Percentiles rank a stretch among this genome's conserved stretches.
Conservation (phyloP, 805 yeast genomes). For the Candida maesae region DNA sequence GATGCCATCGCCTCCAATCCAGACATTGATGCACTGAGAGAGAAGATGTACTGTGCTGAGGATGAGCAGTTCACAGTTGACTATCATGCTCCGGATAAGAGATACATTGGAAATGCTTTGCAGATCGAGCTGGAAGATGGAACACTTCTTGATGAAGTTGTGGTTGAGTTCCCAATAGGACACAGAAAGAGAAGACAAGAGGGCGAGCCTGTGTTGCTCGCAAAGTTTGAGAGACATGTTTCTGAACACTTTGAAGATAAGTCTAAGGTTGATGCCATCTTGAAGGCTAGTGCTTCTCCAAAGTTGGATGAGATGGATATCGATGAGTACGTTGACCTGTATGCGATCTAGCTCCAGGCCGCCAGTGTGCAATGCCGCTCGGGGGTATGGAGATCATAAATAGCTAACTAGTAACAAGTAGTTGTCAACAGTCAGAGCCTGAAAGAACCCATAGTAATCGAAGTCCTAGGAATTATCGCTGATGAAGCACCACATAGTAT, state of each 20-base stretch:
- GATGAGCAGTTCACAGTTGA: conserved; percentile 46
- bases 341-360: no score
- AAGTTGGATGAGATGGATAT: conserved; percentile 40
- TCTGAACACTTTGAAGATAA: conserved; percentile 38
- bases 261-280: conserved; percentile 35
- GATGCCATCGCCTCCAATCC: conserved; percentile 49
- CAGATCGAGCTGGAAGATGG: conserved; percentile 51
- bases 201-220: conserved; percentile 50
- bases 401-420: no score
- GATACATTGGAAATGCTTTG: conserved; percentile 55
- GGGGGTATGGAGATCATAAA: no score
- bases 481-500: no score
- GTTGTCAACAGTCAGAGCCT: no score
- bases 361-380: no score
- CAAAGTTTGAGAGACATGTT: conserved; percentile 50
- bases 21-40: conserved; percentile 47
- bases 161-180: conserved; percentile 55
- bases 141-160: conserved; percentile 46
- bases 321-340: conserved; percentile 45
- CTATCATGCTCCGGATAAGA: conserved; percentile 53
- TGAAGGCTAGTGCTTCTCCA: conserved; percentile 31
- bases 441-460: no score
- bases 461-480: no score
- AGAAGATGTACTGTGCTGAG: conserved; percentile 51
- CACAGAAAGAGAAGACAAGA: conserved; percentile 56